Percentiles rank a stretch among this genome's conserved stretches.
These are phyloP conservation scores for Xylariales sp. DNA, from an alignment of 2,329 filamentous ascomycete genomes.

Conservation along the genomic window DNA sequence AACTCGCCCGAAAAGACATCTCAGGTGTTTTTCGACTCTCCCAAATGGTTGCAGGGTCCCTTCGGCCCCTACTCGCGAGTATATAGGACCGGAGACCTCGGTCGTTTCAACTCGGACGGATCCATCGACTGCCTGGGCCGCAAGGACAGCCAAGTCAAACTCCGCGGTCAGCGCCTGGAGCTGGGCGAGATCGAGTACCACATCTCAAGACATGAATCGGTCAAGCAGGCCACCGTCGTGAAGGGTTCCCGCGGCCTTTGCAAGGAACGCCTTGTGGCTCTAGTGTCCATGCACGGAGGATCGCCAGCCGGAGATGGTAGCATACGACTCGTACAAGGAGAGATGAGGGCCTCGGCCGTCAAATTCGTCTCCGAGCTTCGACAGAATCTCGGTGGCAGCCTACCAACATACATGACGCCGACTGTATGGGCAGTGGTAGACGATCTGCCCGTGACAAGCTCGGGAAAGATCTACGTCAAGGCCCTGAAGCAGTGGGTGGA, in stretches of 20 bases:
- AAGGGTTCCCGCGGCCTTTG: conserved; percentile 5
- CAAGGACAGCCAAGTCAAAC: conserved; percentile 10
- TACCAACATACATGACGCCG: conserved; percentile 9
- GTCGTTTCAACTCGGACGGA: conserved; percentile 8
- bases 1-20: conserved; percentile 1
- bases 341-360: background rate
- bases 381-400: background rate
- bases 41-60: background rate
- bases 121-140: conserved; percentile 6
- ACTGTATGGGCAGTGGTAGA: conserved; percentile 5
- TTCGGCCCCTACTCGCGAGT: conserved; percentile 1
- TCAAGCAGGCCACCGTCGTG: conserved; percentile 1
- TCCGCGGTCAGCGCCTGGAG: conserved; percentile 9
- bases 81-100: conserved; percentile 9
- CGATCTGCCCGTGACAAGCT: conserved; percentile 4
- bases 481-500: conserved; percentile 8
- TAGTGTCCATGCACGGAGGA: background rate
- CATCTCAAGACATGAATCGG: background rate
- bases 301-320: background rate
- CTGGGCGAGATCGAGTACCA: conserved; percentile 11
- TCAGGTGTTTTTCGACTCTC: conserved; percentile 4
- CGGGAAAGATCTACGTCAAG: conserved; percentile 9
- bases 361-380: background rate
- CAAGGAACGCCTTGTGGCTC: conserved; percentile 3
- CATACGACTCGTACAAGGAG: background rate